These are phyloP conservation scores for Pseudoturritis turrita DNA, from an alignment of 345 rosid species.

Conservation along the genomic window DNA sequence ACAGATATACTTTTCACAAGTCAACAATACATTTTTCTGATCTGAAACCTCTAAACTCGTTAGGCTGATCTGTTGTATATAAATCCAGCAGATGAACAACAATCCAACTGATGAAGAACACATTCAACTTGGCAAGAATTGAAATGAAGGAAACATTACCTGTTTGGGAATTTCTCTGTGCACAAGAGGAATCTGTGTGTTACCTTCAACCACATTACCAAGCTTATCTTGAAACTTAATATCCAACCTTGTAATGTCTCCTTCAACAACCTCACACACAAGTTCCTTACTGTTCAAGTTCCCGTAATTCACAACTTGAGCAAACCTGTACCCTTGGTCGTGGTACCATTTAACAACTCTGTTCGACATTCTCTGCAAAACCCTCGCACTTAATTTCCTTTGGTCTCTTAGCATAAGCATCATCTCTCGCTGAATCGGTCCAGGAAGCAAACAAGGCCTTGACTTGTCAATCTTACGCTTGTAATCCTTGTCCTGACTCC, in stretches of 20 bases:
- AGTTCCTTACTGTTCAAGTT: conserved; percentile 70
- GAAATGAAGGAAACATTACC: too few relatives aligned
- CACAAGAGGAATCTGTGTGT: conserved; percentile 59
- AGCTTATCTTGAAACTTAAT: conserved; percentile 82
- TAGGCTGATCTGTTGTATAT: too few relatives aligned
- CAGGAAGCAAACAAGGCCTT: conserved; percentile 65
- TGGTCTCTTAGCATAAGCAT: conserved; percentile 60
- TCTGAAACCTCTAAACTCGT: neutral
- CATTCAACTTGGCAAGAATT: too few relatives aligned
- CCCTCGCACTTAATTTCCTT: conserved; percentile 64
- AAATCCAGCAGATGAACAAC: too few relatives aligned
- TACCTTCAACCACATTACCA: conserved; percentile 83
- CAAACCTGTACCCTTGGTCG: conserved; percentile 76
- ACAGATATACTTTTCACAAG: neutral
- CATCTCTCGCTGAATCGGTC: conserved; percentile 46
- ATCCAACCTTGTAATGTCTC: conserved; percentile 67
- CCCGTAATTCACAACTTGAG: conserved; percentile 70
- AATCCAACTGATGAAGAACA: too few relatives aligned
- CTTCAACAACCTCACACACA: conserved; percentile 87
- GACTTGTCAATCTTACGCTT: conserved; percentile 63
- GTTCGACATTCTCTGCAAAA: conserved; percentile 71
- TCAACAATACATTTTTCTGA: too few relatives aligned
- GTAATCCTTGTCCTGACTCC: conserved; percentile 75
- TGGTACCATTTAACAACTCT: conserved; percentile 84
- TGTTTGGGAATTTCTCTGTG: conserved; percentile 68